Evolutionary conservation across 768 basidiomycete genomes (phyloP).

Genomic region (Amanita thiersii): DNA sequence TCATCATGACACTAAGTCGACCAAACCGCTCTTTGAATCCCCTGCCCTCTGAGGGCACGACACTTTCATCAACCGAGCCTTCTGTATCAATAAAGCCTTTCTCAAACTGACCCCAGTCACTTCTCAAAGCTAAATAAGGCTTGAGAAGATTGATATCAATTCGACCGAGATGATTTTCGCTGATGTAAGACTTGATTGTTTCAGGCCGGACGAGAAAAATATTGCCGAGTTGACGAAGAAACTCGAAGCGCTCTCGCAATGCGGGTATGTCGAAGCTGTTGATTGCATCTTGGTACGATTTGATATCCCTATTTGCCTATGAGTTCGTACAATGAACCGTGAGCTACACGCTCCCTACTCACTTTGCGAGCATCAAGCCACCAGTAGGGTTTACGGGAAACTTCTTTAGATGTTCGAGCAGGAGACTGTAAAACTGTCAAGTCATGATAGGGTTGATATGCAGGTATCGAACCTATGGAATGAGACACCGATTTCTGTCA

Average conservation of each 20-base stretch:
- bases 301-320: conserved; percentile 66
- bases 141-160: conserved; percentile 82
- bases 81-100: conserved; percentile 65
- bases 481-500: conserved; percentile 88
- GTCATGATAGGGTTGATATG: background rate
- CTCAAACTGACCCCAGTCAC: conserved; percentile 86
- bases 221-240: conserved; percentile 94
- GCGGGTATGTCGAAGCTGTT: conserved; percentile 75
- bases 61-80: conserved; percentile 31
- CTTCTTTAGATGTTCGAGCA: conserved; percentile 91
- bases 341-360: conserved; percentile 18
- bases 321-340: background rate
- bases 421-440: conserved; percentile 41
- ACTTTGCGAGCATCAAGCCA: conserved; percentile 98
- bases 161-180: conserved; percentile 86
- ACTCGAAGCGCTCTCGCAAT: conserved; percentile 93
- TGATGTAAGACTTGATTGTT: conserved; percentile 91
- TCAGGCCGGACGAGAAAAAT: conserved; percentile 95
- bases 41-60: conserved; percentile 30
- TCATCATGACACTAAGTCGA: conserved; percentile 79
- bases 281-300: conserved; percentile 90
- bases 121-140: conserved; percentile 85
- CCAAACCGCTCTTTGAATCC: conserved; percentile 61
- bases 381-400: conserved; percentile 97
- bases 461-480: conserved; percentile 67